Conservation (phyloP, 2,329 filamentous ascomycete genomes). For the Talaromyces marneffei region DNA sequence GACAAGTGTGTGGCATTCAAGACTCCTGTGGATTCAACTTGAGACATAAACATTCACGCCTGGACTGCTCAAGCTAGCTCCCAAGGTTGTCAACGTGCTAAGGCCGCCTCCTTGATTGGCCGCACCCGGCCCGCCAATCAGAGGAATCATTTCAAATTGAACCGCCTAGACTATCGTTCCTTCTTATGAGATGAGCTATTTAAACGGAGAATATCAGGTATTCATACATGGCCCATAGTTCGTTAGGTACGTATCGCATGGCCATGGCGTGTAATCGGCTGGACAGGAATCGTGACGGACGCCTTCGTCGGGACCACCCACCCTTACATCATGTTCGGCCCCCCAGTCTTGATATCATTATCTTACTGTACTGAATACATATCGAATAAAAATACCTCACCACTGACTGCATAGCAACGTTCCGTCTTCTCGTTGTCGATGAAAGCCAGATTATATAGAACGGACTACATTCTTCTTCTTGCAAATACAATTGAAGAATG, state of each 20-base stretch:
- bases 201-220: conserved; percentile 5
- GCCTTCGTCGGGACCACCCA: background rate
- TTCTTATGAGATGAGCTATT: background rate
- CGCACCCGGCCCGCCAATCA: background rate
- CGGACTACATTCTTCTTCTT: too few species aligned
- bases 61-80: background rate
- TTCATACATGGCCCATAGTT: background rate
- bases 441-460: too few species aligned
- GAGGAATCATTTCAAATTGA: background rate
- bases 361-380: too few species aligned
- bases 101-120: conserved; percentile 2
- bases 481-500: too few species aligned
- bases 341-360: conserved; percentile 1
- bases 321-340: background rate
- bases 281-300: background rate
- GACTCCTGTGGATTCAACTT: background rate
- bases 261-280: background rate
- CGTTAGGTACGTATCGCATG: background rate
- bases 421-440: background rate
- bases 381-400: too few species aligned
- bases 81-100: background rate
- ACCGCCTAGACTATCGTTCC: background rate
- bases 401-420: background rate
- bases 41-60: background rate
- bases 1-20: background rate